Evolutionary conservation across 768 basidiomycete species (phyloP).

Genomic region (Mycena kentingensis): DNA sequence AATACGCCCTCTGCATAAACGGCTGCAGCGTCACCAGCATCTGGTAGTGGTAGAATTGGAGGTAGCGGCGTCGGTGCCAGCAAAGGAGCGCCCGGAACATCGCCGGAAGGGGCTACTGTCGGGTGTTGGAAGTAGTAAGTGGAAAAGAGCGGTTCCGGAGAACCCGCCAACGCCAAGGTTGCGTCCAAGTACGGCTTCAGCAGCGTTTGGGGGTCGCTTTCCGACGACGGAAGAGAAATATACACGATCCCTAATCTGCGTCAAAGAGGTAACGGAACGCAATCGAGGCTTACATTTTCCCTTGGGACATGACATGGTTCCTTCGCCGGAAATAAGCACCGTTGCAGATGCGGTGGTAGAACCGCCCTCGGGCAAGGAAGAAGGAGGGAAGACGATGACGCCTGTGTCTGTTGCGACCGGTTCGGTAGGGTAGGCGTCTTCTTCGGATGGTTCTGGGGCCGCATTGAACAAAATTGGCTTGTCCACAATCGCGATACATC

Average conservation of each 20-base stretch:
- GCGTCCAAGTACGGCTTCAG: conserved; percentile 61
- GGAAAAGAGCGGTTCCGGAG: conserved; percentile 48
- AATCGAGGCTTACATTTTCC: conserved; percentile 60
- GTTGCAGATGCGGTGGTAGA: conserved; percentile 54
- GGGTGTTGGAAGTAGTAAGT: conserved; percentile 56
- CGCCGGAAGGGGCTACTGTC: neutral
- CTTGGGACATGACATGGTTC: conserved; percentile 70
- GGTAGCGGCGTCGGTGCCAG: conserved; percentile 35
- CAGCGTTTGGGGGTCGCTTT: conserved; percentile 37
- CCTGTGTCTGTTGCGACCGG: conserved; percentile 55
- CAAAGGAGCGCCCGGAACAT: conserved; percentile 8
- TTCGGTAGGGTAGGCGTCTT: conserved; percentile 30
- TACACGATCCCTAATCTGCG: conserved; percentile 57
- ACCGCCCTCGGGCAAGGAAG: conserved; percentile 50
- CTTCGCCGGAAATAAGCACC: conserved; percentile 69
- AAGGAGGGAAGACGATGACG: conserved; percentile 76
- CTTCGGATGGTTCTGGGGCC: conserved; percentile 11
- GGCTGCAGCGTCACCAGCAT: conserved; percentile 59
- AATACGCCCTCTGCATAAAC: conserved; percentile 59
- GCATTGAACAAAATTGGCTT: conserved; percentile 29
- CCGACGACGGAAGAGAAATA: conserved; percentile 46
- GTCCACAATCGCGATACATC: conserved; percentile 55
- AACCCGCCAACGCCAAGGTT: conserved; percentile 38
- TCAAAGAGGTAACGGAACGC: conserved; percentile 8
- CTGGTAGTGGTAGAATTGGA: conserved; percentile 42